Percentiles rank a stretch among this genome's conserved stretches.
Evolutionary conservation across 1,139 yeast genomes (phyloP).

Genomic region (Candida frijolesensis): DNA sequence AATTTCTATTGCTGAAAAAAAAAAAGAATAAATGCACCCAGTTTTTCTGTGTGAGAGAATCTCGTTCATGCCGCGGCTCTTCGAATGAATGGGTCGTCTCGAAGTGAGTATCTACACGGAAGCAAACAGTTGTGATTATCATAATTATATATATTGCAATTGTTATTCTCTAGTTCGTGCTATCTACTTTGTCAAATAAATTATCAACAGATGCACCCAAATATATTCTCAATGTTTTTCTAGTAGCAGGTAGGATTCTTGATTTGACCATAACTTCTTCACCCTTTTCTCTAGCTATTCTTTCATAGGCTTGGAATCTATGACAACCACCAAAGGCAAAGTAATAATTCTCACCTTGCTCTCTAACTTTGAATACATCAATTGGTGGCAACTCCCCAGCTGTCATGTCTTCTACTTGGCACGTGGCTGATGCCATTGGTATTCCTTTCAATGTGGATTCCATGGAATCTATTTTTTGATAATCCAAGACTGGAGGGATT

Average conservation of each 20-base stretch:
- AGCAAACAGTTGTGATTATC: not conserved
- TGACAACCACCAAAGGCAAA: constrained; percentile 91
- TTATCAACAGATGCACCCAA: constrained; percentile 67
- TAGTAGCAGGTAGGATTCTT: constrained; percentile 68
- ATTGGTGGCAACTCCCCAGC: constrained; percentile 76
- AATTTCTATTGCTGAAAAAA: not conserved
- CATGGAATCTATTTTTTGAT: constrained; percentile 75
- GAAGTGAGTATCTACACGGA: not conserved
- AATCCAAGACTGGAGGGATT: constrained; percentile 79
- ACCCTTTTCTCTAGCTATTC: constrained; percentile 22
- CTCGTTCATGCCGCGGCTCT: not conserved
- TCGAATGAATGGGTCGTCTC: not conserved
- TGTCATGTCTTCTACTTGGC: constrained; percentile 53
- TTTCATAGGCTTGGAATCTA: constrained; percentile 76
- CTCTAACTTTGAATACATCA: constrained; percentile 70
- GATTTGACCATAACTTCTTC: constrained; percentile 59
- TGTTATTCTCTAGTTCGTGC: not conserved
- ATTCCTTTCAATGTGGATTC: constrained; percentile 66
- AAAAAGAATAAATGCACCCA: not conserved
- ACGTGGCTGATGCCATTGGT: constrained; percentile 67
- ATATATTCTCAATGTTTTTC: constrained; percentile 59
- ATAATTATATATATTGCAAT: not conserved
- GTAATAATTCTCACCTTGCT: constrained; percentile 60
- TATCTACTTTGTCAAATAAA: constrained; percentile 38
- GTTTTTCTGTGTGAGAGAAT: not conserved